Base-by-base conservation (phyloP, 2,329 filamentous ascomycete species). In the Sclerotinia glacialis region DNA sequence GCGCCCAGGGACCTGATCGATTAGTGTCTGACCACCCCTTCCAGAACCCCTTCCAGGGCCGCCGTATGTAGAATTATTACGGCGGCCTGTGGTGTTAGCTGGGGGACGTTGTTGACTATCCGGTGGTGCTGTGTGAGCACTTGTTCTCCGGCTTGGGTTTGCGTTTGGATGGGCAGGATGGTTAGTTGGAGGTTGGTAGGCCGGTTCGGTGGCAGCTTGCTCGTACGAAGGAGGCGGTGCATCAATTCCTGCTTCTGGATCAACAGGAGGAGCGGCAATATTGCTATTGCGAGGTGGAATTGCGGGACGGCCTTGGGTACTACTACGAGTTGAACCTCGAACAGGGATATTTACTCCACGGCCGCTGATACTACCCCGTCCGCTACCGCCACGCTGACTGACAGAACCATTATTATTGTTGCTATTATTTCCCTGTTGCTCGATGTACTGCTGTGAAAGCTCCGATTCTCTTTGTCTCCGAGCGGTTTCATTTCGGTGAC, bases 381-480 rank as follows among this genome's bases (percentile, higher is more conserved):
- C 64, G 34, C 67, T 71, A 69, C 71, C 77, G 69, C 67, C 72
- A 65, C 72, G 72, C 50, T 70, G 69, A 9, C 54, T 64, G 26
- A 73, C 71, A 9, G 74, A 71, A 14, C 74, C 69, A n/a, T 75
- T 73, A 37, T 73, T 70, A 16, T 37, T 26, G 16, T 31, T 53
- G n/a, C 73, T 75, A 26, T 71, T 78, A 77, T 7, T 80, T 78
- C 80, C 84, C 74, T 89, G 85, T 70, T 87, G 86, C 71, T 89
- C 86, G 66, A 93, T 90, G 71, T 84, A 90, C 69, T 88, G 86
- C 73, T 90, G 87, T 0, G 88, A 90, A 0, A 91, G 80, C 67
- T 86, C 80, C 65, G 86, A 87, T 76, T 93, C 88, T n/a, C 86
- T 82, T 14, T 83, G 81, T 9, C 88, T 83, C 1, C 88, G 84